A percentile compares a stretch with the other conserved stretches of the same genome.
phyloP scores from a whole-genome alignment of 371 early-diverging fungal species.

The Lichtheimia corymbifera region DNA sequence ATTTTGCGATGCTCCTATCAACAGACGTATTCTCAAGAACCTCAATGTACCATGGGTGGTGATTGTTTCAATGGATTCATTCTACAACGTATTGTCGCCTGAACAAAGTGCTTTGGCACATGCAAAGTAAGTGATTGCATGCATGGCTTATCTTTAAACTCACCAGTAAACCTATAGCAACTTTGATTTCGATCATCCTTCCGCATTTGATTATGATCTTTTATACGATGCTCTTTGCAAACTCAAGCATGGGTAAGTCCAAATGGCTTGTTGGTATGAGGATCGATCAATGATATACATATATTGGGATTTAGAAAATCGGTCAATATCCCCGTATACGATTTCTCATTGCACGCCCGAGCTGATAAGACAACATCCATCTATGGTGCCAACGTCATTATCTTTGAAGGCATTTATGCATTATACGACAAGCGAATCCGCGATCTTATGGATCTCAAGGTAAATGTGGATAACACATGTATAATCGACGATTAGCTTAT shows the following conservation, averaged over 20 bases:
- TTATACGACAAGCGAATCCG: slow-evolving; percentile 80
- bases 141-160: not conserved
- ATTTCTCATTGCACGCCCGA: slow-evolving; percentile 78
- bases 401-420: slow-evolving; percentile 94
- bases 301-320: slow-evolving; percentile 39
- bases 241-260: slow-evolving; percentile 68
- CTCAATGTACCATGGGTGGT: slow-evolving; percentile 87
- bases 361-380: slow-evolving; percentile 66
- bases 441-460: slow-evolving; percentile 89
- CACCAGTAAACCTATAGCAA: slow-evolving; percentile 29
- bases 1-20: not conserved
- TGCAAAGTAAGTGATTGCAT: slow-evolving; percentile 53
- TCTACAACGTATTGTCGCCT: slow-evolving; percentile 82
- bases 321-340: slow-evolving; percentile 78
- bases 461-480: slow-evolving; percentile 20
- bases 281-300: not conserved
- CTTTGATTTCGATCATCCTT: slow-evolving; percentile 86
- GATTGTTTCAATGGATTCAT: slow-evolving; percentile 92
- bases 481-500: not conserved
- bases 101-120: slow-evolving; percentile 72
- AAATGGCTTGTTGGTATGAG: not conserved
- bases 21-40: slow-evolving; percentile 69
- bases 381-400: slow-evolving; percentile 91
- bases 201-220: slow-evolving; percentile 79
- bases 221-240: slow-evolving; percentile 70